phyloP scores from a whole-genome alignment of 495 filamentous ascomycete species.

The Penicillium turbatum region DNA sequence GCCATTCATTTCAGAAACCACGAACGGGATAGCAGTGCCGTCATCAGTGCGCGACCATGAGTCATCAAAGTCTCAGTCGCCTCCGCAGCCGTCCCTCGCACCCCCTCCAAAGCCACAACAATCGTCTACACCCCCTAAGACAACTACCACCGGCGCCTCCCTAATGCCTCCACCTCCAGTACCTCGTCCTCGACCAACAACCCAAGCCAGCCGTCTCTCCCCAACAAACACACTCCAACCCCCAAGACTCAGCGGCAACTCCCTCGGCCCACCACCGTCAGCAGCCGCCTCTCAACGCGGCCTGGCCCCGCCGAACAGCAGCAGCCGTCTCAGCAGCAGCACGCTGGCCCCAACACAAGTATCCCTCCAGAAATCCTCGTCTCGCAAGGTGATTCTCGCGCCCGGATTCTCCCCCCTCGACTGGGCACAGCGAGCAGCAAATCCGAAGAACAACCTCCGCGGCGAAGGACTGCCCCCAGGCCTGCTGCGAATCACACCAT shows the following conservation, averaged over 20 bases:
- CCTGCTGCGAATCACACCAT: conserved; percentile 67
- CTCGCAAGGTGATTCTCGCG: conserved; percentile 64
- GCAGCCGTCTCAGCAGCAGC: conserved; percentile 32
- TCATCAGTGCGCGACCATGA: conserved; percentile 9
- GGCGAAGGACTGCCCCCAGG: conserved; percentile 51
- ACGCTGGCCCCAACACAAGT: conserved; percentile 35
- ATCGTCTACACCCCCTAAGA: neutral
- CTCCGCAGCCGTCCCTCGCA: conserved; percentile 19
- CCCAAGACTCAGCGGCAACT: conserved; percentile 13
- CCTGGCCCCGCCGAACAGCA: conserved; percentile 25
- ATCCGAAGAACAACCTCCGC: conserved; percentile 63
- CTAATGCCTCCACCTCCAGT: conserved; percentile 38
- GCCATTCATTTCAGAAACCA: conserved; percentile 2
- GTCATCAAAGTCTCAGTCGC: conserved; percentile 2
- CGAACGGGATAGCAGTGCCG: conserved; percentile 11
- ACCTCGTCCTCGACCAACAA: conserved; percentile 27
- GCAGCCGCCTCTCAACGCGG: conserved; percentile 32
- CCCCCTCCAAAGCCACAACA: conserved; percentile 16
- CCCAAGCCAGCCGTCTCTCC: conserved; percentile 19
- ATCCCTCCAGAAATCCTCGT: conserved; percentile 35
- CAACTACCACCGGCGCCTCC: conserved; percentile 18
- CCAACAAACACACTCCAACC: conserved; percentile 13
- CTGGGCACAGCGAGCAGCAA: conserved; percentile 77
- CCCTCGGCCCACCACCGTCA: conserved; percentile 33
- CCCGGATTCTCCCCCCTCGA: conserved; percentile 92